These are phyloP conservation scores for Talaromyces ruber DNA, from an alignment of 495 filamentous ascomycete species.

Conservation along the genomic window DNA sequence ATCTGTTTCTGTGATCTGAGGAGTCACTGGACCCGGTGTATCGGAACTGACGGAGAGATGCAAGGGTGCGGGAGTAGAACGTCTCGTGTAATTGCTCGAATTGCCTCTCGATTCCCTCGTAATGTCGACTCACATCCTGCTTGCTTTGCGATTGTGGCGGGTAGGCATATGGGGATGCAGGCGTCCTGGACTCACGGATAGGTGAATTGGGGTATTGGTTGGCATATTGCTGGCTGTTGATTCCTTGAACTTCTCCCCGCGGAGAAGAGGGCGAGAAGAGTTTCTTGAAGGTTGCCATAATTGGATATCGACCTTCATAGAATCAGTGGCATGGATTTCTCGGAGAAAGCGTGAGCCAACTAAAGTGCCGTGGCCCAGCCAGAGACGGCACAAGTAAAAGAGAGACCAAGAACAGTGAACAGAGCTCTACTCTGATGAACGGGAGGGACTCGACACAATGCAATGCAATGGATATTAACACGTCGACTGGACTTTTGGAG, in stretches of 20 bases:
- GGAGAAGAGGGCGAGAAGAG: slow-evolving; percentile 6
- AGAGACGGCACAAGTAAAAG: not conserved
- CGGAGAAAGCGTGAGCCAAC: slow-evolving; percentile 8
- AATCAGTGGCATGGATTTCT: slow-evolving; percentile 7
- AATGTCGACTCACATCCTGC: slow-evolving; percentile 21
- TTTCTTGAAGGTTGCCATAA: slow-evolving; percentile 9
- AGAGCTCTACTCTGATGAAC: not conserved
- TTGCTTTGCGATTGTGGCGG: slow-evolving; percentile 9
- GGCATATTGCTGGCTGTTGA: slow-evolving; percentile 1
- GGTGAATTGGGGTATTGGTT: not conserved
- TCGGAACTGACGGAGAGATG: slow-evolving; percentile 16
- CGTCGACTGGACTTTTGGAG: not conserved
- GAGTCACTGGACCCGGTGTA: slow-evolving; percentile 8
- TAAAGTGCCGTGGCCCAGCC: not conserved
- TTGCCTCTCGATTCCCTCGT: slow-evolving; percentile 31
- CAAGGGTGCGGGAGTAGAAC: slow-evolving; percentile 19
- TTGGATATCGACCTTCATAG: slow-evolving; percentile 1
- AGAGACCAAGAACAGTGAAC: not conserved
- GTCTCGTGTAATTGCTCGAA: slow-evolving; percentile 32
- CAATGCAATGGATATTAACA: not conserved
- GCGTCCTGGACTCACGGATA: not conserved
- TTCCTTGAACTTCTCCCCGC: not conserved
- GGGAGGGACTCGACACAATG: not conserved
- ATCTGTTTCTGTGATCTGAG: slow-evolving; percentile 14
- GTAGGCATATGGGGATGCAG: slow-evolving; percentile 1